Evolutionary conservation across 1,139 yeast species (phyloP), one percentile per base, ranked within the genome.

Genomic region (Blastobotrys apis): DNA sequence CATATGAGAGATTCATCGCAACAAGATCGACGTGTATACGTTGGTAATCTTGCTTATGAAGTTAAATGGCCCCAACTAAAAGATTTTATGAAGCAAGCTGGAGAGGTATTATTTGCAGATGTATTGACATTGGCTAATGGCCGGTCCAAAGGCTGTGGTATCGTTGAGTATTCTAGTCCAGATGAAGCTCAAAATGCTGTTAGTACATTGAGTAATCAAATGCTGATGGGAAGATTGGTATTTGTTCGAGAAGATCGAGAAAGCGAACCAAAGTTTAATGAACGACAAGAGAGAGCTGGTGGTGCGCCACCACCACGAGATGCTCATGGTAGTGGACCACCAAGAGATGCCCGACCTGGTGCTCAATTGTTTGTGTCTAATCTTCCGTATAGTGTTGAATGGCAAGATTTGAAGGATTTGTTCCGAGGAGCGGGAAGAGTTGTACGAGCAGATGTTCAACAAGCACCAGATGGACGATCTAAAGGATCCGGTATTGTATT

Each of bases 401-500:
- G 95, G 95, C 92, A 84, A 64, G 82, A 84, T 39, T 71, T 90
- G 57, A 85, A 87, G 61, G 96, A 88, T 60, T 65, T 88, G 59
- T 86, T 88, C 74, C 78, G 86, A 57, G 77, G 75, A 45, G 81
- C 79, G 41, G 95, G 96, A 41, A 77, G 73, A 45, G 85, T 88
- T 26, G 71, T 77, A 29, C 79, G 94, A 52, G 95, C 95, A 2
- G 95, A 88, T 61, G 80, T 90, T 33, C 77, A 80, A 59, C 66
- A 73, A 41, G 85, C 79, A 54, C 74, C 71, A 40, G 74, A 77
- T 56, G 95, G 96, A 19, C 78, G 84, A 56, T 85, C 96, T 2
- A 77, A 83, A 64, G 97, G 97, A 1, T 81, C 79, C 58, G 97
- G 96, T 45, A 83, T 84, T 39, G 96, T 90, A 54, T 90, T 85